Evolutionary conservation across 1,284 basidiomycete genomes (phyloP), one percentile per base, ranked within the genome.

Genomic region (Pisolithus thermaeus): DNA sequence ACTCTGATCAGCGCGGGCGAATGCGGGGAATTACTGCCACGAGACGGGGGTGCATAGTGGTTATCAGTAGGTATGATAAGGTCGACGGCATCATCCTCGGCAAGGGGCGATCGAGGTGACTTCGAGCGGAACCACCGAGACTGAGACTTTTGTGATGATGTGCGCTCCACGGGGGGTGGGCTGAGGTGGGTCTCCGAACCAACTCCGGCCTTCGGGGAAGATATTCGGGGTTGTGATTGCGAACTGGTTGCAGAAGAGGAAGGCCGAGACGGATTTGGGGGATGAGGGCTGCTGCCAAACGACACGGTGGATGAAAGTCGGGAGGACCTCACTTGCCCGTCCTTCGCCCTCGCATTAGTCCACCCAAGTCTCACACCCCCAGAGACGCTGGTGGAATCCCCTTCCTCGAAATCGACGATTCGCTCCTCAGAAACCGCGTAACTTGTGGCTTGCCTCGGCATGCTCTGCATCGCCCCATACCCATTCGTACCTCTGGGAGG

Each of bases 11-110:
- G 28, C n/a, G 35, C 47, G 1, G 55, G 57, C 5, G 53, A 49
- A 23, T 43, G 55, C n/a, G 62, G 54, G 2, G 60, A 59, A 41
- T 55, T 53, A 0, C 43, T 35, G n/a, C 49, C 48, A 16, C 55
- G 56, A n/a, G 63, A 59, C 8, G 64, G 50, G 1, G 65, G 62
- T 11, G 57, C 53, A 6, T 49, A 52, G 16, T 57, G 23, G 11
- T 46, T 45, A 7, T 67, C 56, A 8, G 55, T 53, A 3, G 63
- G 27, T 0, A 69, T 47, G 27, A 66, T 49, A 27, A 66, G 48
- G 30, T 69, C 64, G 5, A 66, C 67, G 9, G 64, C 64, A 11
- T 66, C 64, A 25, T 66, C 65, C 35, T 56, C 18, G 0, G 52
- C 52, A 3, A 66, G 61, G 4, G 64, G 67, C 1, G 50, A 22